A percentile compares a stretch with the other conserved stretches of the same genome.
Evolutionary conservation across 2,329 filamentous ascomycete species (phyloP).

Genomic region (Simplicillium sp.): DNA sequence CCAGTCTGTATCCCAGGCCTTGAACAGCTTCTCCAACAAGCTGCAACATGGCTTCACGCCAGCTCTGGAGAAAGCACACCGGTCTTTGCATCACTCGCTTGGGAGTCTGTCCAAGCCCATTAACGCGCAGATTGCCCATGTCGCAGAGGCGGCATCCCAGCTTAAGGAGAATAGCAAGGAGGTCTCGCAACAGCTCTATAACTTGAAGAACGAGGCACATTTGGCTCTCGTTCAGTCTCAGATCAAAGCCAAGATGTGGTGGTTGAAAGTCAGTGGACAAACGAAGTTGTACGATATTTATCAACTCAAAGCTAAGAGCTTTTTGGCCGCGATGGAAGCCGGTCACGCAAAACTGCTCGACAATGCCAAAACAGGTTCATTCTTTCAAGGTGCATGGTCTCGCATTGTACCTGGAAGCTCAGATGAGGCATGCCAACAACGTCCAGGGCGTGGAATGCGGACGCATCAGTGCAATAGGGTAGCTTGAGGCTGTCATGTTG

Average conservation of each 20-base stretch:
- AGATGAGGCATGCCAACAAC: slow-evolving; percentile 15
- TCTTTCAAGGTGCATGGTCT: no score
- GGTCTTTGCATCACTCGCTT: no score
- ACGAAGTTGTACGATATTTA: slow-evolving; percentile 36
- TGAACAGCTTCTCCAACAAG: background rate
- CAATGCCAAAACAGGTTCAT: no score
- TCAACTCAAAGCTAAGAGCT: slow-evolving; percentile 33
- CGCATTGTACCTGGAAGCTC: no score
- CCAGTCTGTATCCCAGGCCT: slow-evolving; percentile 12
- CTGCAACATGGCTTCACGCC: background rate
- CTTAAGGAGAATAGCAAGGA: slow-evolving; percentile 7
- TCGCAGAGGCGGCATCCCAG: no score
- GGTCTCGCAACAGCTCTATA: slow-evolving; percentile 25
- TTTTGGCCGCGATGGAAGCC: slow-evolving; percentile 13
- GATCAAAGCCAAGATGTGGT: slow-evolving; percentile 45
- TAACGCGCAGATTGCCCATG: no score
- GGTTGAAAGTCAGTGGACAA: slow-evolving; percentile 44
- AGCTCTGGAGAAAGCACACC: no score
- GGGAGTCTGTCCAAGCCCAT: no score
- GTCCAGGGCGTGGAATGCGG: slow-evolving; percentile 2
- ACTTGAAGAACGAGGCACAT: slow-evolving; percentile 9
- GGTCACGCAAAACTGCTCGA: no score
- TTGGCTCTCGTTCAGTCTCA: slow-evolving; percentile 42
- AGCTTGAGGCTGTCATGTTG: no score
- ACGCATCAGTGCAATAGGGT: no score